Conservation (phyloP, 441 rosid genomes). For the Raphanus hybrid region DNA sequence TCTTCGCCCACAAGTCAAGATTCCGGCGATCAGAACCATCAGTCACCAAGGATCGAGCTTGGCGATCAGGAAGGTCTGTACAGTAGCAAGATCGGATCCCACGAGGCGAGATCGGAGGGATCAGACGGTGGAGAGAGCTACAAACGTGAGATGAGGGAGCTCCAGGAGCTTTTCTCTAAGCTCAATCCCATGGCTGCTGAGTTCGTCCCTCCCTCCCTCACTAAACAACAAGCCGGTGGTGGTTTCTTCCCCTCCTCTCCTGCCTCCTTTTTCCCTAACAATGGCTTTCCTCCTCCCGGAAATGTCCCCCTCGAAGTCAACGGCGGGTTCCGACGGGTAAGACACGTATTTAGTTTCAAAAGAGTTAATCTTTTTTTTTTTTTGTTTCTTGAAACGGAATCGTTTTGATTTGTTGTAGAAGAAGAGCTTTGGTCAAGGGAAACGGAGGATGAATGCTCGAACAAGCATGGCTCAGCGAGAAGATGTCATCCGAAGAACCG, state of each 20-base stretch:
- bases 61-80: slow-evolving; percentile 43
- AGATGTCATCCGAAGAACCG: slow-evolving; percentile 78
- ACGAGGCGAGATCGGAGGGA: slow-evolving; percentile 45
- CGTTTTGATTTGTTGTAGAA: slow-evolving; percentile 44
- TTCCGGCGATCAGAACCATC: slow-evolving; percentile 53
- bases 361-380: too few species aligned
- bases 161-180: slow-evolving; percentile 82
- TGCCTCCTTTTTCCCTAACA: slow-evolving; percentile 35
- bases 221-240: slow-evolving; percentile 36
- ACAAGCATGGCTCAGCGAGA: slow-evolving; percentile 84
- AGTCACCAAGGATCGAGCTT: slow-evolving; percentile 46
- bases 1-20: slow-evolving; percentile 39
- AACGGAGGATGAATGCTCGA: slow-evolving; percentile 63
- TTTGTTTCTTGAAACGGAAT: background rate
- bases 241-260: slow-evolving; percentile 48
- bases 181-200: slow-evolving; percentile 93
- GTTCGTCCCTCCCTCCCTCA: slow-evolving; percentile 76
- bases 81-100: slow-evolving; percentile 42
- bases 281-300: slow-evolving; percentile 26
- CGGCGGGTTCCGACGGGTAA: slow-evolving; percentile 58
- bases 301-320: slow-evolving; percentile 28
- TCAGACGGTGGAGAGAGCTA: slow-evolving; percentile 52
- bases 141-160: slow-evolving; percentile 64
- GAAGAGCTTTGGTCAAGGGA: slow-evolving; percentile 69
- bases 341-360: background rate